Conservation (phyloP, 129 eudicot species). For the Arctium lappa region DNA sequence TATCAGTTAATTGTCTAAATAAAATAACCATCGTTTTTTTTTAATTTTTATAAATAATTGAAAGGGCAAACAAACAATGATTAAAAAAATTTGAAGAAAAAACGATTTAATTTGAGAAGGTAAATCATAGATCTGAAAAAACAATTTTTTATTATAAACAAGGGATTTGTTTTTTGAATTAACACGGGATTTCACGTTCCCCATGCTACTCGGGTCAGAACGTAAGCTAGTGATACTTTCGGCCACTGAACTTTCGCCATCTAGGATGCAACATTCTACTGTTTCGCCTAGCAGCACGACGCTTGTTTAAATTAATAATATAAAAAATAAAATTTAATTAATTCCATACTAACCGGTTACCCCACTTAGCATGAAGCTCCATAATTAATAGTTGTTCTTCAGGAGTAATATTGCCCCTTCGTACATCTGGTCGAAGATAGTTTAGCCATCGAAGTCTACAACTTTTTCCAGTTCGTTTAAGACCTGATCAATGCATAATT, state of each 20-base stretch:
- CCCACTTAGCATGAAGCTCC: slow-evolving; percentile 98
- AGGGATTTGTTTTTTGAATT: neutral
- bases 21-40: no score
- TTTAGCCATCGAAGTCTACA: slow-evolving; percentile 93
- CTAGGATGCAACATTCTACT: no score
- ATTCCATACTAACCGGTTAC: slow-evolving; percentile 56
- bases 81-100: neutral
- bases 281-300: no score
- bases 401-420: slow-evolving; percentile 86
- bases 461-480: slow-evolving; percentile 94
- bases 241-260: no score
- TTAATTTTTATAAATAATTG: no score
- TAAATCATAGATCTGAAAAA: neutral
- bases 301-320: no score
- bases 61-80: neutral
- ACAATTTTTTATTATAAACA: neutral
- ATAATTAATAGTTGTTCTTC: slow-evolving; percentile 88
- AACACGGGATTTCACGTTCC: no score
- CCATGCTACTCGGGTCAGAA: no score
- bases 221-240: no score
- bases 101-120: neutral
- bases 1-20: no score
- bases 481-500: slow-evolving; percentile 38
- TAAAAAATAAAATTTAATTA: neutral
- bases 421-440: slow-evolving; percentile 89